Conservation (phyloP, 2,329 filamentous ascomycete genomes). For the Rhytidhysteron rufulum region DNA sequence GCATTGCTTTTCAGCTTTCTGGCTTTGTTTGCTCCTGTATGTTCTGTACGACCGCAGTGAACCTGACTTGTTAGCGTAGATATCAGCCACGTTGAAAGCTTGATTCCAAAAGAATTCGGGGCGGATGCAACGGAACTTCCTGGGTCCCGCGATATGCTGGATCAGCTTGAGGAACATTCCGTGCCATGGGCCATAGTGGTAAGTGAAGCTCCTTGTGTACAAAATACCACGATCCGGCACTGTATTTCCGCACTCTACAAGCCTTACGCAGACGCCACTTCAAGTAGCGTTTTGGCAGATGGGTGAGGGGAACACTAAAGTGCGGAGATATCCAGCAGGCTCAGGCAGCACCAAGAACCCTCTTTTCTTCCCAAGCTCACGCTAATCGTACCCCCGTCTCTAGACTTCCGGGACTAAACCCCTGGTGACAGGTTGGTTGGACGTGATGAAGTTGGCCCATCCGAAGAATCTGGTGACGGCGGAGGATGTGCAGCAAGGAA, state of each 20-base stretch:
- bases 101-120: slow-evolving; percentile 73
- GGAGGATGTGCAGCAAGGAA: slow-evolving; percentile 47
- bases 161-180: slow-evolving; percentile 57
- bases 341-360: too few relatives aligned
- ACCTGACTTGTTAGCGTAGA: too few relatives aligned
- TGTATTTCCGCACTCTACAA: too few relatives aligned
- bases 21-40: slow-evolving; percentile 3
- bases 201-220: too few relatives aligned
- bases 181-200: slow-evolving; percentile 82
- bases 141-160: slow-evolving; percentile 69
- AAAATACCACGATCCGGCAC: too few relatives aligned
- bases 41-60: too few relatives aligned
- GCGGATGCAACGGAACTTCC: slow-evolving; percentile 79
- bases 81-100: slow-evolving; percentile 71
- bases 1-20: background rate
- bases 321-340: too few relatives aligned
- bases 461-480: slow-evolving; percentile 47
- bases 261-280: too few relatives aligned
- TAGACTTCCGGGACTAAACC: slow-evolving; percentile 48
- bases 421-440: slow-evolving; percentile 48
- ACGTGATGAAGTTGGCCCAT: slow-evolving; percentile 45
- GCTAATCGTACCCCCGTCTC: too few relatives aligned
- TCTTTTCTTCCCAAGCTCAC: too few relatives aligned
- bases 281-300: too few relatives aligned
- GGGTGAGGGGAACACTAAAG: too few relatives aligned